Percentiles rank a stretch among this genome's conserved stretches.
Evolutionary conservation across 2,329 filamentous ascomycete genomes (phyloP).

Genomic region (Esteya vermicola): DNA sequence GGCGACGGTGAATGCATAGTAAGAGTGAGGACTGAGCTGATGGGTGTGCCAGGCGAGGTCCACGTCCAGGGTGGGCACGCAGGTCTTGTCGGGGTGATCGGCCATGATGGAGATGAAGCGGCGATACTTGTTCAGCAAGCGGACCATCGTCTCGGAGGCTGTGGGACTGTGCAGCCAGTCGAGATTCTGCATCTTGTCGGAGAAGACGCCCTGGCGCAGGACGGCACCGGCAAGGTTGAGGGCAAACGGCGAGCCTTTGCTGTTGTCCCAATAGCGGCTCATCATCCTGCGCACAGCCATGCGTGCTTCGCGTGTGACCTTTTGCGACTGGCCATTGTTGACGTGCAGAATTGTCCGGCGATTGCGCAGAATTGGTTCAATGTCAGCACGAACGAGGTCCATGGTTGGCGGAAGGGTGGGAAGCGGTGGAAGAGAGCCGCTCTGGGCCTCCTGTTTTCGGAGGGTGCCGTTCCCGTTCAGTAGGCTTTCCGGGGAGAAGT

Average conservation of each 20-base stretch:
- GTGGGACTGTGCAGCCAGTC: constrained; percentile 67
- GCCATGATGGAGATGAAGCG: constrained; percentile 50
- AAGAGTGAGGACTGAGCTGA: constrained; percentile 50
- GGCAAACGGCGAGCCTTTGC: constrained; percentile 45
- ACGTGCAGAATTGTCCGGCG: not conserved
- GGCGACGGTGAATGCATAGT: constrained; percentile 42
- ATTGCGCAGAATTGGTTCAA: constrained; percentile 25
- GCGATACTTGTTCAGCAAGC: constrained; percentile 49
- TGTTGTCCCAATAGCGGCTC: constrained; percentile 56
- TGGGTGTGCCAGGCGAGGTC: constrained; percentile 74
- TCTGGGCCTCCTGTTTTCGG: no score
- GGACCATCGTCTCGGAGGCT: constrained; percentile 45
- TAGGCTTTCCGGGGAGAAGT: no score
- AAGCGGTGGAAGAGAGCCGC: constrained; percentile 20
- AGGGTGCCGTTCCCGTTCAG: no score
- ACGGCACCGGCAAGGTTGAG: constrained; percentile 53
- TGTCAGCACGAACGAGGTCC: constrained; percentile 31
- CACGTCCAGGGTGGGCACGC: constrained; percentile 60
- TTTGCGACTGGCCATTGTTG: not conserved
- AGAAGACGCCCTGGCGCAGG: constrained; percentile 49
- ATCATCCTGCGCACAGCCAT: constrained; percentile 51
- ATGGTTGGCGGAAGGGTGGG: constrained; percentile 25
- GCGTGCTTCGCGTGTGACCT: constrained; percentile 15
- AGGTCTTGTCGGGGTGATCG: constrained; percentile 26
- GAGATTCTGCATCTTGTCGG: constrained; percentile 58